Conservation (phyloP, 139 green algal species). For the Haematococcus sp. region DNA sequence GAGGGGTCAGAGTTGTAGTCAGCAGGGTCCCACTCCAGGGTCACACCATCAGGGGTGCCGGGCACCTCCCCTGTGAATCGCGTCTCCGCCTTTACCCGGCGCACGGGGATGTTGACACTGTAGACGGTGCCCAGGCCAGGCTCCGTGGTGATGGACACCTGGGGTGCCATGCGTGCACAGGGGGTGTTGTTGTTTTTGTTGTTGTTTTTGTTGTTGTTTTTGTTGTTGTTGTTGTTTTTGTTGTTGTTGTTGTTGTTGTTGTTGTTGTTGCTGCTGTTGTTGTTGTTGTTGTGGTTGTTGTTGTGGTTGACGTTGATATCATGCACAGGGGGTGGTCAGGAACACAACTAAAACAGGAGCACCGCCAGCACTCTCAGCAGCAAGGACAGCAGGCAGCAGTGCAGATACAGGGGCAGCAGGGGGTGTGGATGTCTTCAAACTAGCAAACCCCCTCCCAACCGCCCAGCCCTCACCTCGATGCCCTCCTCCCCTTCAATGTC, state of each 20-base stretch:
- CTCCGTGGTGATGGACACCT: constrained; percentile 77
- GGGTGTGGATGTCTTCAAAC: background rate
- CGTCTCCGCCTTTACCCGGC: constrained; percentile 75
- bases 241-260: background rate
- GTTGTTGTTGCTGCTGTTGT: background rate
- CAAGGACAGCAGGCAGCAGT: too few relatives aligned
- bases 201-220: too few relatives aligned
- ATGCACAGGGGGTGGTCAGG: too few relatives aligned
- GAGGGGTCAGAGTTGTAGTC: constrained; percentile 70
- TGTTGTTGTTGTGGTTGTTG: too few relatives aligned
- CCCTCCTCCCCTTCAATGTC: constrained; percentile 78
- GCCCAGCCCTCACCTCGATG: constrained; percentile 60
- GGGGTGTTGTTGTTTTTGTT: background rate
- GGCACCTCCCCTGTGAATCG: constrained; percentile 35
- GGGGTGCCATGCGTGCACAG: background rate
- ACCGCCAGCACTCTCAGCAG: too few relatives aligned
- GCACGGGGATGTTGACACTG: constrained; percentile 82
- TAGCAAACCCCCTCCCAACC: constrained; percentile 2
- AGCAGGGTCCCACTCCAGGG: constrained; percentile 64
- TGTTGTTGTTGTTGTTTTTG: too few relatives aligned
- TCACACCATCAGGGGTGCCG: constrained; percentile 26
- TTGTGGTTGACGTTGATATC: too few relatives aligned
- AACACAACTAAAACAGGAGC: too few relatives aligned
- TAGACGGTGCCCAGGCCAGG: constrained; percentile 85
- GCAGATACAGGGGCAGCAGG: too few relatives aligned